Base-by-base conservation (phyloP, 768 basidiomycete genomes). In the Rhizopogon vesiculosus region DNA sequence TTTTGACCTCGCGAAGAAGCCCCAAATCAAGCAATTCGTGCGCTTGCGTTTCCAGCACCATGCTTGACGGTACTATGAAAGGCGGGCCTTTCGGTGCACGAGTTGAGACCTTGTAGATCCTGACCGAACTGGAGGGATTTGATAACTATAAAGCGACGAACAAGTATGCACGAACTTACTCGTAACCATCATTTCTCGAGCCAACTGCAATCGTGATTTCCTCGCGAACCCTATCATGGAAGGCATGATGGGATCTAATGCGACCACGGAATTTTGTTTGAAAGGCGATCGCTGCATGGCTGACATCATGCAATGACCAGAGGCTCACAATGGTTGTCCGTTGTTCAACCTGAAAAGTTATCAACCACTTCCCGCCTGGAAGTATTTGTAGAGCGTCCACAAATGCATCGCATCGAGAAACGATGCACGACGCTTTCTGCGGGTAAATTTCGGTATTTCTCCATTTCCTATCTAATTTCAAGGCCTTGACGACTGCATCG, bases 401-500 rank as follows among this genome's bases (percentile, higher is more conserved):
- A 18, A 76, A 72, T 33, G 70, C 73, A 16, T 69, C 68, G 44
- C 72, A 65, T 22, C 61, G 59, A 5, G 62, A 42, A 51, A 66
- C 64, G 50, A 84, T 70, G 40, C 71, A 69, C 33, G 64, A 70
- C 29, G 76, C 64, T 53, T 68, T 60, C 43, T 67, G 69, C 50
- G 81, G 70, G 25, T 59, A 64, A 3, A 76, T 66, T 31, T 59
- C 64, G 15, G 68, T 64, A 41, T 69, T 66, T 42, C 68, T 64
- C 83, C 83, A 85, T 56, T 79, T 82, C 44, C 62, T 68, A 45
- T 84, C 79, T 18, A 85, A 68, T 33, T 70, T 76, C 55, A 84
- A 64, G 9, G 81, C 76, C 35, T 66, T 69, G 16, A 79, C 72
- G 3, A 72, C 71, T 40, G 70, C 69, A 15, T 63, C 62, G 61